These are phyloP conservation scores for Aspergillus novofumigatus DNA, from an alignment of 2,329 filamentous ascomycete species.

Conservation along the genomic window DNA sequence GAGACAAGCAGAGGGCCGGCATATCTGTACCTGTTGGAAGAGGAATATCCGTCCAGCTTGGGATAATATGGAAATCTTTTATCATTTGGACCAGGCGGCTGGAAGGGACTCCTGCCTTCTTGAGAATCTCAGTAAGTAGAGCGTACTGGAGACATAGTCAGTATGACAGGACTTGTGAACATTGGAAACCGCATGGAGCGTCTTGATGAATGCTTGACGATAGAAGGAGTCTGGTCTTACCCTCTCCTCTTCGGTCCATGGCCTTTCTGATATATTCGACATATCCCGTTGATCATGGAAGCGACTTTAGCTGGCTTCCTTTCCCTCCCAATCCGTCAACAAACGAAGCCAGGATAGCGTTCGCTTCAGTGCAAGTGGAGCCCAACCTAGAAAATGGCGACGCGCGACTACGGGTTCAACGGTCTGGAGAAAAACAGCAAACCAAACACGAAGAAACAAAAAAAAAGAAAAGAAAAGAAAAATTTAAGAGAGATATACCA, in stretches of 20 bases:
- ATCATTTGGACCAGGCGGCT: slow-evolving; percentile 36
- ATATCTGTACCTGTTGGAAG: slow-evolving; percentile 38
- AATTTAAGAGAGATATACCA: slow-evolving; percentile 5
- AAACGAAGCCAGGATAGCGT: slow-evolving; percentile 5
- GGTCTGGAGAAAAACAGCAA: slow-evolving; percentile 3
- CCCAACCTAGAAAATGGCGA: slow-evolving; percentile 14
- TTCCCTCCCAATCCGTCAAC: slow-evolving; percentile 5
- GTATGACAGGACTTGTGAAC: not conserved
- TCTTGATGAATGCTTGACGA: not conserved
- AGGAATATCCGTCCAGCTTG: slow-evolving; percentile 39
- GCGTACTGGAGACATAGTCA: slow-evolving; percentile 27
- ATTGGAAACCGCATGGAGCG: not conserved
- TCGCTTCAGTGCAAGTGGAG: slow-evolving; percentile 7
- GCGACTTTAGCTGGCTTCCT: slow-evolving; percentile 14
- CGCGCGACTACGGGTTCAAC: slow-evolving; percentile 12
- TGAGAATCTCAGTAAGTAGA: slow-evolving; percentile 41
- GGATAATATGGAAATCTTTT: slow-evolving; percentile 33
- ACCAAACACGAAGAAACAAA: slow-evolving; percentile 6
- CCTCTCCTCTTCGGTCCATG: slow-evolving; percentile 46
- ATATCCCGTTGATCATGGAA: slow-evolving; percentile 40
- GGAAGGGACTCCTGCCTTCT: slow-evolving; percentile 36
- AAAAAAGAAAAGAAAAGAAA: no score
- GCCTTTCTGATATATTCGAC: slow-evolving; percentile 41
- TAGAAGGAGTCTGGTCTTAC: slow-evolving; percentile 22
- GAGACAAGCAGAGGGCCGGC: slow-evolving; percentile 8